Evolutionary conservation across 345 rosid species (phyloP).

Genomic region (Syzygium jambos): DNA sequence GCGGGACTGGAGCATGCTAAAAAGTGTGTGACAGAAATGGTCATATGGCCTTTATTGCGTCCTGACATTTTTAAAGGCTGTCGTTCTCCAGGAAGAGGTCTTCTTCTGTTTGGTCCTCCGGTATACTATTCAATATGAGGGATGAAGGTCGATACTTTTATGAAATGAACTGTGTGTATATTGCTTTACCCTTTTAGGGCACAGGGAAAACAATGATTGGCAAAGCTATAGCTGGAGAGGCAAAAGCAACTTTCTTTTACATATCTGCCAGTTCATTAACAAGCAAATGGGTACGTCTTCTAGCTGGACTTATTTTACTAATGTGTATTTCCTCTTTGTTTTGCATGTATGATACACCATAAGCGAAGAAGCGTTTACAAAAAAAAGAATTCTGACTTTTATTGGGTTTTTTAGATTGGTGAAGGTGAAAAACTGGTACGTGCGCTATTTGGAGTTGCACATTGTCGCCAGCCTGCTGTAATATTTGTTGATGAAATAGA

Average conservation of each 20-base stretch:
- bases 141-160: not conserved
- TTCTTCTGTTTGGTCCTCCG: slow-evolving; percentile 98
- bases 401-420: slow-evolving; percentile 58
- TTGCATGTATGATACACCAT: not conserved
- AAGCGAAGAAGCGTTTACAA: not conserved
- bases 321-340: not conserved
- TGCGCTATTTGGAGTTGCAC: slow-evolving; percentile 97
- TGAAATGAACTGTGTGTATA: not conserved
- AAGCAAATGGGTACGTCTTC: slow-evolving; percentile 85
- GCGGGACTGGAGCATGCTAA: slow-evolving; percentile 99
- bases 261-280: slow-evolving; percentile 98
- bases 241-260: slow-evolving; percentile 96
- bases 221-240: slow-evolving; percentile 99
- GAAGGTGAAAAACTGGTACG: slow-evolving; percentile 99
- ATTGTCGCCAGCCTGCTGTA: slow-evolving; percentile 98
- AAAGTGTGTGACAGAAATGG: slow-evolving; percentile 98
- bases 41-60: slow-evolving; percentile 93
- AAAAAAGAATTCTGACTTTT: not conserved
- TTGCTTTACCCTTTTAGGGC: slow-evolving; percentile 42
- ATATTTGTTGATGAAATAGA: slow-evolving; percentile 97
- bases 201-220: slow-evolving; percentile 99
- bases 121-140: slow-evolving; percentile 26
- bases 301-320: not conserved
- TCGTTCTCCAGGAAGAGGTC: slow-evolving; percentile 98
- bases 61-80: slow-evolving; percentile 96